Percentiles rank a stretch among this genome's conserved stretches.
These are phyloP conservation scores for Candida qinlingensis DNA, from an alignment of 805 yeast genomes.

Conservation along the genomic window DNA sequence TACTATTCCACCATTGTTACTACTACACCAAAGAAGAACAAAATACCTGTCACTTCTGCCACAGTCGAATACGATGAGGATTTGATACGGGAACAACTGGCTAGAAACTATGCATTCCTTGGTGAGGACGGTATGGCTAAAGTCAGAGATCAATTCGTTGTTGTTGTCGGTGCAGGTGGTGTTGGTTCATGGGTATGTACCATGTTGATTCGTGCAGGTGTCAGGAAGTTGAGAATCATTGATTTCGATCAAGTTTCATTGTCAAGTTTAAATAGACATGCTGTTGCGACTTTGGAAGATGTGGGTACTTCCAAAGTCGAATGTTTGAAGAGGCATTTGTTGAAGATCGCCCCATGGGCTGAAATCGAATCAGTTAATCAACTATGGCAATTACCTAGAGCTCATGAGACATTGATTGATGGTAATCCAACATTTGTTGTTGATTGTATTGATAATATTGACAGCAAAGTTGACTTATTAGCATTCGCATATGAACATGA, in stretches of 20 bases:
- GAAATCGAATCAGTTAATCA: conserved; percentile 71
- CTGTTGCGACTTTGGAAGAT: conserved; percentile 85
- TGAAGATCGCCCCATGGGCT: conserved; percentile 90
- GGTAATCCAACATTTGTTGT: conserved; percentile 72
- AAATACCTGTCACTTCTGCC: not conserved
- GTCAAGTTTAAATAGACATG: conserved; percentile 88
- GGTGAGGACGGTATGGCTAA: conserved; percentile 79
- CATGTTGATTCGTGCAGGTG: conserved; percentile 89
- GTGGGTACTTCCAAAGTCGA: conserved; percentile 91
- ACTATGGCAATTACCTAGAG: conserved; percentile 66
- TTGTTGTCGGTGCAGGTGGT: conserved; percentile 94
- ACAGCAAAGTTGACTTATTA: conserved; percentile 90
- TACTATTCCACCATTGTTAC: conserved; percentile 4
- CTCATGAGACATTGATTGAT: conserved; percentile 52
- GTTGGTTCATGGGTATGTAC: conserved; percentile 97
- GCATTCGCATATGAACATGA: conserved; percentile 59
- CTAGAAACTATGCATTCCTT: conserved; percentile 88
- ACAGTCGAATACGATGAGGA: conserved; percentile 47
- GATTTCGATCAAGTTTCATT: conserved; percentile 96
- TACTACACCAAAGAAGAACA: not conserved
- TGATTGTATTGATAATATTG: conserved; percentile 95
- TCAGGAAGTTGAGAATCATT: conserved; percentile 68
- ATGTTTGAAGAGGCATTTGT: conserved; percentile 64
- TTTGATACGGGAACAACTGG: conserved; percentile 84
- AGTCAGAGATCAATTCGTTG: conserved; percentile 65